Evolutionary conservation across 129 eudicot species (phyloP).

Genomic region (Lactuca saligna): DNA sequence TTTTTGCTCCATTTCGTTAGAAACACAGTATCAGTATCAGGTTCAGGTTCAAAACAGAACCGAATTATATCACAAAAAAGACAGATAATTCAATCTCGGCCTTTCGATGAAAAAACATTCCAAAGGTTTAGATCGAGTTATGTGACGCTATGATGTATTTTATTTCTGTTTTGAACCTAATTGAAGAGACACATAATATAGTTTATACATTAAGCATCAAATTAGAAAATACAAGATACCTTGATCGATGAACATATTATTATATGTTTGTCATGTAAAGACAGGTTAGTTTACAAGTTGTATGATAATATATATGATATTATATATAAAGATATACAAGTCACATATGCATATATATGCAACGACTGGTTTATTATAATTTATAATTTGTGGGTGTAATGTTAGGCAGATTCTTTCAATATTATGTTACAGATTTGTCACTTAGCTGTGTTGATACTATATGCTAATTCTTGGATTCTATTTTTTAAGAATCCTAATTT

Average conservation of each 20-base stretch:
- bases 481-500: not conserved
- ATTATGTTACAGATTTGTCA: slow-evolving; percentile 26
- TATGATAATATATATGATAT: not conserved
- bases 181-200: not conserved
- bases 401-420: slow-evolving; percentile 29
- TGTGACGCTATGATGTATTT: not conserved
- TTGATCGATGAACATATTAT: slow-evolving; percentile 15
- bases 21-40: not conserved
- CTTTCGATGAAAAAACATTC: not conserved
- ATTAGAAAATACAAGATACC: slow-evolving; percentile 28
- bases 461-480: slow-evolving; percentile 15
- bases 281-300: slow-evolving; percentile 27
- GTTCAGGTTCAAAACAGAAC: not conserved
- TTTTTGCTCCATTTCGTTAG: slow-evolving; percentile 30
- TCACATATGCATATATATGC: slow-evolving; percentile 37
- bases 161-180: not conserved
- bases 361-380: slow-evolving; percentile 15
- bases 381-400: slow-evolving; percentile 19
- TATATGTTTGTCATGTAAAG: slow-evolving; percentile 30
- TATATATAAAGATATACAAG: slow-evolving; percentile 22
- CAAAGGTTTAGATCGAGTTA: slow-evolving; percentile 15
- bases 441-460: slow-evolving; percentile 20
- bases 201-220: slow-evolving; percentile 5
- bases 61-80: not conserved
- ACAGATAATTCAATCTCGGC: not conserved